Percentiles rank a stretch among this genome's conserved stretches.
phyloP scores from a whole-genome alignment of 2,329 filamentous ascomycete species.

The Dactylellina sp. region DNA sequence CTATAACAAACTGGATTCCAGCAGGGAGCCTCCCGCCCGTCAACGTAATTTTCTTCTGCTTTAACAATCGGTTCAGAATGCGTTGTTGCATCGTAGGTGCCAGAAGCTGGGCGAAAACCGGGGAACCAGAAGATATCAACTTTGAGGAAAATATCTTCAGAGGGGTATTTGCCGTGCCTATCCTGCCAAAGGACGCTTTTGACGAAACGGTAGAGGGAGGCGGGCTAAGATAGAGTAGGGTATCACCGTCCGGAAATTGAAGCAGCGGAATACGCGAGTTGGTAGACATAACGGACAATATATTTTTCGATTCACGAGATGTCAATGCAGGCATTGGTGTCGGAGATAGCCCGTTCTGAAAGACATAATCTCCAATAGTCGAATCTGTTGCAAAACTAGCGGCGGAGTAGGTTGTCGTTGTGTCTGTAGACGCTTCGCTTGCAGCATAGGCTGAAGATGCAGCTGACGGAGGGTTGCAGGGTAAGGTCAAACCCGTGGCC shows the following conservation, averaged over 20 bases:
- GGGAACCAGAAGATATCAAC: slow-evolving; percentile 66
- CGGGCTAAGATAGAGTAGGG: slow-evolving; percentile 60
- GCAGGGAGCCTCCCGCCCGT: slow-evolving; percentile 60
- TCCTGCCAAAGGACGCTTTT: slow-evolving; percentile 30
- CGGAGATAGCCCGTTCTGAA: background rate
- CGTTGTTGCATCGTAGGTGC: slow-evolving; percentile 61
- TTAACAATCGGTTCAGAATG: slow-evolving; percentile 53
- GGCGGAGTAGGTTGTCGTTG: slow-evolving; percentile 13
- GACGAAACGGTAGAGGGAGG: slow-evolving; percentile 39
- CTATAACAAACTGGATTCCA: slow-evolving; percentile 71
- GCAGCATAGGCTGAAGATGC: slow-evolving; percentile 38
- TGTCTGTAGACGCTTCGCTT: slow-evolving; percentile 49
- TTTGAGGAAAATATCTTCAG: slow-evolving; percentile 67
- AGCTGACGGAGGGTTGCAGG: slow-evolving; percentile 29
- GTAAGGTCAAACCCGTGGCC: slow-evolving; percentile 19
- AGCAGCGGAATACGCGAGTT: slow-evolving; percentile 58
- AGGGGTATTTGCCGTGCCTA: slow-evolving; percentile 59
- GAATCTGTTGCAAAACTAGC: slow-evolving; percentile 43
- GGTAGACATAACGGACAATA: slow-evolving; percentile 1
- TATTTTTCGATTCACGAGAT: slow-evolving; percentile 21
- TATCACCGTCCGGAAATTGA: slow-evolving; percentile 60
- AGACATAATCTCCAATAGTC: slow-evolving; percentile 30
- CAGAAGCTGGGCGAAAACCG: slow-evolving; percentile 67
- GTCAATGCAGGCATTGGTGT: slow-evolving; percentile 12
- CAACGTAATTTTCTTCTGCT: slow-evolving; percentile 61